Conservation (phyloP, 805 yeast genomes). For the Ogataea ganodermae region DNA sequence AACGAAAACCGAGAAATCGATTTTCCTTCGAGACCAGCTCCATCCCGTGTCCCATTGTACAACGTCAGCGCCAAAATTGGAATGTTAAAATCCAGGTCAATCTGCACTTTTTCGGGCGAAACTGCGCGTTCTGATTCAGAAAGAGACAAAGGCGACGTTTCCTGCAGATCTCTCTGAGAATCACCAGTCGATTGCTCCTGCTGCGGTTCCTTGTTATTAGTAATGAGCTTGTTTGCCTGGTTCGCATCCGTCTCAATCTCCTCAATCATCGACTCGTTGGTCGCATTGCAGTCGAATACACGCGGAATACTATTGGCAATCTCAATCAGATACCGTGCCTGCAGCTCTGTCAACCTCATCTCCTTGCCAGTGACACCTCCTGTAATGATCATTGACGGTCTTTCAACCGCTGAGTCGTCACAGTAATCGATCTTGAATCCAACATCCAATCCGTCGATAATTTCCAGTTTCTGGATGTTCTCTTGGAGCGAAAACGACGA, state of each 20-base stretch:
- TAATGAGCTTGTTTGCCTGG: conserved; percentile 56
- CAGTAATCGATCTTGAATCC: conserved; percentile 58
- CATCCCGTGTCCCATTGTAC: conserved; percentile 50
- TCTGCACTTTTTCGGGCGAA: conserved; percentile 34
- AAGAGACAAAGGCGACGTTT: not conserved
- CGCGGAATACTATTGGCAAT: conserved; percentile 56
- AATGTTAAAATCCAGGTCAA: conserved; percentile 56
- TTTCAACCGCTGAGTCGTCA: conserved; percentile 39
- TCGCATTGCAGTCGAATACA: conserved; percentile 49
- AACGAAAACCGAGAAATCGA: conserved; percentile 60
- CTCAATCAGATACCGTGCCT: conserved; percentile 57
- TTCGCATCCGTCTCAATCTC: conserved; percentile 66
- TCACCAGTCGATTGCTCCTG: not conserved
- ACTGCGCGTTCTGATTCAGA: not conserved
- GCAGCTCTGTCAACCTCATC: conserved; percentile 71
- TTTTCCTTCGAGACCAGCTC: conserved; percentile 38
- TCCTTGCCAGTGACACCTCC: conserved; percentile 67
- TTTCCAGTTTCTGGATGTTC: conserved; percentile 54
- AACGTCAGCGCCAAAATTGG: conserved; percentile 65
- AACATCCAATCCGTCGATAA: conserved; percentile 67
- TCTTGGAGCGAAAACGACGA: conserved; percentile 57
- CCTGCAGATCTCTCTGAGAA: not conserved
- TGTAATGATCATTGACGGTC: conserved; percentile 51
- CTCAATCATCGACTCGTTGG: conserved; percentile 43
- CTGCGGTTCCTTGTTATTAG: conserved; percentile 11